These are phyloP conservation scores for Boletus subcaerulescens DNA, from an alignment of 768 basidiomycete species.

Conservation along the genomic window DNA sequence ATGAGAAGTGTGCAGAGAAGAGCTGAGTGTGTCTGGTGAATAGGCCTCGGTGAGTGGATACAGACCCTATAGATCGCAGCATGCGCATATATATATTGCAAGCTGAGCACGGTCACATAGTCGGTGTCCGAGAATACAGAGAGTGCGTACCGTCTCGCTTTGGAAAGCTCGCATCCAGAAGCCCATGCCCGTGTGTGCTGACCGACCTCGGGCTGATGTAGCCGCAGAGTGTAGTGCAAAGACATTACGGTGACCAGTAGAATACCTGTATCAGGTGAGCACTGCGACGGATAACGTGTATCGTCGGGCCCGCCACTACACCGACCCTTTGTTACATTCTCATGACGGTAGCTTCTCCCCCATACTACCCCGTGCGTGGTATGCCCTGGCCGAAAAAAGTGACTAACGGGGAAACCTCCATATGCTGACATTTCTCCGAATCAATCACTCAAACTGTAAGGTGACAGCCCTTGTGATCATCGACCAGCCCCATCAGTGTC, in stretches of 20 bases:
- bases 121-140: neutral
- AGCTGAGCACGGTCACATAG: neutral
- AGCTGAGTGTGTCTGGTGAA: no score
- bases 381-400: neutral
- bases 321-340: neutral
- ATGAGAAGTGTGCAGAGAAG: neutral
- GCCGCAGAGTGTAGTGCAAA: neutral
- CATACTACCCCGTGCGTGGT: neutral
- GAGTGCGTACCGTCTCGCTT: neutral
- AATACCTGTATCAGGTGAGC: no score
- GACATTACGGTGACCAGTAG: neutral
- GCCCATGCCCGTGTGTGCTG: neutral
- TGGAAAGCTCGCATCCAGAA: slow-evolving; percentile 2
- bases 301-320: neutral
- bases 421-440: no score
- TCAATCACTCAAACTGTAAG: no score
- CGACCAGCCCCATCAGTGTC: no score
- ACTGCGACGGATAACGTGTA: no score
- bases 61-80: neutral
- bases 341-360: slow-evolving; percentile 1
- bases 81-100: slow-evolving; percentile 15
- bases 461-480: no score
- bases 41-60: neutral
- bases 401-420: no score
- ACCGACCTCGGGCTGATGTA: neutral